Conservation (phyloP, 2,329 filamentous ascomycete genomes). For the Pseudogymnoascus sp. region DNA sequence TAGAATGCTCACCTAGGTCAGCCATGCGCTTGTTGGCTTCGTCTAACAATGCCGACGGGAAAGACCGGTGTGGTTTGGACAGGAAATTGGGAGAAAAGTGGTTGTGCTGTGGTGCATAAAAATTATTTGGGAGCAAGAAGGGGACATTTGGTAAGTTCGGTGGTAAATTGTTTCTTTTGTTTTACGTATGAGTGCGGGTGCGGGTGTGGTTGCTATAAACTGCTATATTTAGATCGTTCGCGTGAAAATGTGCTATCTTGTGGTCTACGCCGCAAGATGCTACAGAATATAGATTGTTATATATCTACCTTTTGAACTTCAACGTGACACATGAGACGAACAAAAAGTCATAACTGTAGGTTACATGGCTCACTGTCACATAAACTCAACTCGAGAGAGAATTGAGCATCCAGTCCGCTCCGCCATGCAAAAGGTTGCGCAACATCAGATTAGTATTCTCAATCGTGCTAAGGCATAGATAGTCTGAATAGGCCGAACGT, state of each 20-base stretch:
- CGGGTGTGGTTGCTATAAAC: neutral
- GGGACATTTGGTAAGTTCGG: neutral
- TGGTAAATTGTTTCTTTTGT: constrained; percentile 6
- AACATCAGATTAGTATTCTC: too few relatives aligned
- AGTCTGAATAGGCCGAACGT: too few relatives aligned
- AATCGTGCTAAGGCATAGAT: too few relatives aligned
- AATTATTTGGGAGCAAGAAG: neutral
- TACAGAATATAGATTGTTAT: neutral
- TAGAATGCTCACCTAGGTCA: constrained; percentile 12
- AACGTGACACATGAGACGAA: neutral
- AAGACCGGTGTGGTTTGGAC: neutral
- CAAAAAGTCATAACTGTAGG: too few relatives aligned
- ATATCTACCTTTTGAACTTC: neutral
- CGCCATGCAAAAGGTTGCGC: too few relatives aligned
- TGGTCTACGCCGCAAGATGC: neutral
- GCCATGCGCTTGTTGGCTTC: neutral
- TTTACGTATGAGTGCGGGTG: neutral
- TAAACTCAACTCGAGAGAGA: neutral
- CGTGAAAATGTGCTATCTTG: neutral
- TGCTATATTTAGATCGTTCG: neutral
- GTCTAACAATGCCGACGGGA: neutral
- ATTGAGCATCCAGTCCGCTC: neutral
- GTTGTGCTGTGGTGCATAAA: neutral
- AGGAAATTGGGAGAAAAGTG: neutral
- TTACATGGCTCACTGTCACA: too few relatives aligned